A percentile compares a stretch with the other conserved stretches of the same genome.
phyloP scores from a whole-genome alignment of 2,329 filamentous ascomycete species.

The Emmonsia crescens region DNA sequence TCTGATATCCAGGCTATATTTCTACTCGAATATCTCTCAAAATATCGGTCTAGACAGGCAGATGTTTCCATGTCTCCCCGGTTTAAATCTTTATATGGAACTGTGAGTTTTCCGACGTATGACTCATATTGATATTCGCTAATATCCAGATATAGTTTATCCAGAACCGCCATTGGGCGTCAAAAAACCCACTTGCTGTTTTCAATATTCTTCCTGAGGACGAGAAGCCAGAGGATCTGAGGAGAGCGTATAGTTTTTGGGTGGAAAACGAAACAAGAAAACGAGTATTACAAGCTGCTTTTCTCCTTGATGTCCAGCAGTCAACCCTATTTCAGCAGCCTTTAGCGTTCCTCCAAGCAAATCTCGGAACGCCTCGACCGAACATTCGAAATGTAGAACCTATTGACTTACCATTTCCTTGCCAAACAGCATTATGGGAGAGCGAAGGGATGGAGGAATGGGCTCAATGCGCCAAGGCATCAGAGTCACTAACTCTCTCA shows the following conservation, averaged over 20 bases:
- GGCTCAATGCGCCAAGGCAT: constrained; percentile 15
- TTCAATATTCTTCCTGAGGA: constrained; percentile 19
- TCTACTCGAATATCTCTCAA: constrained; percentile 24
- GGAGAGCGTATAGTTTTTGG: constrained; percentile 25
- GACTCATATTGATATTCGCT: background rate
- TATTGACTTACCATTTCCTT: constrained; percentile 22
- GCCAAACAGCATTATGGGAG: constrained; percentile 24
- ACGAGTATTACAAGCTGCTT: constrained; percentile 25
- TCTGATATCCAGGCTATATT: constrained; percentile 28
- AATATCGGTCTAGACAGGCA: constrained; percentile 22
- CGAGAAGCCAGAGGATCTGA: constrained; percentile 17
- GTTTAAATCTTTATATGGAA: constrained; percentile 25
- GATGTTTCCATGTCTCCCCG: constrained; percentile 25
- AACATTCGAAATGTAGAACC: constrained; percentile 9
- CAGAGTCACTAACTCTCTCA: constrained; percentile 12
- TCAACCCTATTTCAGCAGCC: constrained; percentile 23
- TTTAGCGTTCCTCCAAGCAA: constrained; percentile 19
- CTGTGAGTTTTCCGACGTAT: constrained; percentile 16
- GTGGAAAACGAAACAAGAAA: constrained; percentile 25
- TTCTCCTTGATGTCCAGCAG: constrained; percentile 25
- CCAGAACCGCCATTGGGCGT: constrained; percentile 20
- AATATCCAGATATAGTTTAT: constrained; percentile 14
- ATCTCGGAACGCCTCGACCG: constrained; percentile 4
- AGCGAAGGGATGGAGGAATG: constrained; percentile 19
- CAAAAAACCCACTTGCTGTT: constrained; percentile 21